These are phyloP conservation scores for Hymenoscyphus infarciens DNA, from an alignment of 2,329 filamentous ascomycete genomes.

Conservation along the genomic window DNA sequence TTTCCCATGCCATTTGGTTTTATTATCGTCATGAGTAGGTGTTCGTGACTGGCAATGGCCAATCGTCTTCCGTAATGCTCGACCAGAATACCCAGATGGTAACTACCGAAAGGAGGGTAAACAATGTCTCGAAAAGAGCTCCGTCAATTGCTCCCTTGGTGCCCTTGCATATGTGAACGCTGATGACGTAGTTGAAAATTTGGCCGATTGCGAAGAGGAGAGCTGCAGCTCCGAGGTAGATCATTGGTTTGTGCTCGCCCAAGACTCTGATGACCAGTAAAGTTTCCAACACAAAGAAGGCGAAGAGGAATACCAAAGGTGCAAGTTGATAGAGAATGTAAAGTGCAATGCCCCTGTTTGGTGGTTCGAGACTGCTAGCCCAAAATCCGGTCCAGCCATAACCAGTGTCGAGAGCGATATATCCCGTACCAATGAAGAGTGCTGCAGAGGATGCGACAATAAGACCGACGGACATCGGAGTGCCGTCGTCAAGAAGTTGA, in stretches of 20 bases:
- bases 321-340: slow-evolving; percentile 93
- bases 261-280: slow-evolving; percentile 82
- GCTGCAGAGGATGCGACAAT: slow-evolving; percentile 65
- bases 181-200: slow-evolving; percentile 94
- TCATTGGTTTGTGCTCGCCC: slow-evolving; percentile 88
- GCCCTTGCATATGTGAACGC: slow-evolving; percentile 82
- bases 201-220: slow-evolving; percentile 88
- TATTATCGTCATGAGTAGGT: slow-evolving; percentile 32
- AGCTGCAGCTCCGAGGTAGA: slow-evolving; percentile 71
- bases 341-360: slow-evolving; percentile 75
- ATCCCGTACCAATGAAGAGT: slow-evolving; percentile 86
- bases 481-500: slow-evolving; percentile 91
- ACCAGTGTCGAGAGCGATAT: slow-evolving; percentile 91
- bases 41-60: slow-evolving; percentile 58
- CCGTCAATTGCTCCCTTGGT: slow-evolving; percentile 86
- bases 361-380: slow-evolving; percentile 52
- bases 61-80: slow-evolving; percentile 98
- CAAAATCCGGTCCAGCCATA: slow-evolving; percentile 82
- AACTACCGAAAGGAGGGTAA: slow-evolving; percentile 80
- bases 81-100: slow-evolving; percentile 96
- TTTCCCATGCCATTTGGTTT: slow-evolving; percentile 16
- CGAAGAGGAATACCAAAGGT: slow-evolving; percentile 82
- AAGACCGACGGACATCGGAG: slow-evolving; percentile 74
- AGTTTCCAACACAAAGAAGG: slow-evolving; percentile 80
- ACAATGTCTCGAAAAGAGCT: slow-evolving; percentile 86